Evolutionary conservation across 140 eudicot species (phyloP), one percentile per base, ranked within the genome.

Genomic region (Anethum foeniculum): DNA sequence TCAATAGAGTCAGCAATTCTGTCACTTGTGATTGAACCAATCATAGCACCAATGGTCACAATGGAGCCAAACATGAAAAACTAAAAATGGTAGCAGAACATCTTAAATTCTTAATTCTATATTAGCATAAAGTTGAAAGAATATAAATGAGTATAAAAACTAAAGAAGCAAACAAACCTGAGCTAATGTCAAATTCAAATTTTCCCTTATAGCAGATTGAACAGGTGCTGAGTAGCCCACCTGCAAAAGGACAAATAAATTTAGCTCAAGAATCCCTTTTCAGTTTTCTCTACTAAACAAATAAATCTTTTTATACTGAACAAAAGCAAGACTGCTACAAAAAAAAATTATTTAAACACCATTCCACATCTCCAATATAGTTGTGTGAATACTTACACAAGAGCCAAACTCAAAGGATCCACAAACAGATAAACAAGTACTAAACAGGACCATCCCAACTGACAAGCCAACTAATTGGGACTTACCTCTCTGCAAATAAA

Each of bases 351-450:
- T 52, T 58, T 23, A 58, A n/a, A 58, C 65, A 58, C 68, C 3
- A 21, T 19, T 7, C 64, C 21, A 1, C 1, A 21, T 19, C n/a
- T 56, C 13, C 28, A 56, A 56, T 56, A 12, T 56, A 21, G 65
- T 23, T 34, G 21, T 3, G 10, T 44, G 46, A 41, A 13, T n/a
- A 88, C 98, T 94, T 88, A 94, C 98, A 85, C 96, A 92, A 7
- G 96, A 86, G 73, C 98, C 98, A 79, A 94, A 94, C 75, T 92
- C 94, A 54, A 94, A 90, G 18, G 98, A 94, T 16, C 98, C 97
- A 86, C 97, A 94, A 82, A 94, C 94, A 44, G 98, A 94, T 80
- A 92, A 97, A 78, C 82, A 85, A 44, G 98, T 94, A 78, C 91
- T 86, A 11, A 94, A 48, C 79, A 94, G 52, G 79, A 94, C 96